Percentiles rank a stretch among this genome's conserved stretches.
Evolutionary conservation across 108 stramenopile genomes (phyloP).

Genomic region (Pinguiococcus pyrenoidosus): DNA sequence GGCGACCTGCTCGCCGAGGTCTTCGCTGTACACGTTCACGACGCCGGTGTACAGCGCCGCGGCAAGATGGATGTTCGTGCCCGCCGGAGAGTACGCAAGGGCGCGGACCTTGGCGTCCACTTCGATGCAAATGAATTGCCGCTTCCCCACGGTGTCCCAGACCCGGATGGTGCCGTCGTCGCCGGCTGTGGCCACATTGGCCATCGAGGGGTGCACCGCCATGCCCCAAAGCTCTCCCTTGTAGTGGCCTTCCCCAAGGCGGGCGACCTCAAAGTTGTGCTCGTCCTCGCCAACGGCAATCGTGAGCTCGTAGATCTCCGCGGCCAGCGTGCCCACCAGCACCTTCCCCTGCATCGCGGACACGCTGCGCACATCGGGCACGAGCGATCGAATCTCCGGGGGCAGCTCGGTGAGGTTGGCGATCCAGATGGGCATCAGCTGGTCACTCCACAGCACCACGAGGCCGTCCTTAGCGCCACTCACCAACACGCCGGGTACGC

Average conservation of each 20-base stretch:
- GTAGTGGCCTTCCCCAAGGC: background rate
- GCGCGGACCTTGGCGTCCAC: background rate
- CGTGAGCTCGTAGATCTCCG: slow-evolving; percentile 2
- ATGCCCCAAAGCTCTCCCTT: slow-evolving; percentile 10
- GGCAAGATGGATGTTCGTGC: background rate
- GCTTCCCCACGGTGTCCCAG: background rate
- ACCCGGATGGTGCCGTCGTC: slow-evolving; percentile 5
- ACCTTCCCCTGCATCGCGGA: slow-evolving; percentile 1
- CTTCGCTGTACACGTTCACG: background rate
- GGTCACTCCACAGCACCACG: background rate
- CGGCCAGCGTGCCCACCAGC: background rate
- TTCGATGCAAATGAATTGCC: background rate
- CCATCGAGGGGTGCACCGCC: background rate
- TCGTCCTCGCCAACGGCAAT: background rate
- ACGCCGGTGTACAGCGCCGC: slow-evolving; percentile 5
- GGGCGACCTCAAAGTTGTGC: too few species aligned
- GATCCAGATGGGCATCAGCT: background rate
- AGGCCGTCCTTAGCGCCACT: slow-evolving; percentile 8
- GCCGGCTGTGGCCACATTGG: background rate
- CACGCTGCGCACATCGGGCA: background rate
- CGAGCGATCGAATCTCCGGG: too few species aligned
- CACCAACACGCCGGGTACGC: too few species aligned
- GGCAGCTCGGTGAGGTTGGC: background rate
- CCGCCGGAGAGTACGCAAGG: background rate
- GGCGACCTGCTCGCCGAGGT: too few species aligned